These are phyloP conservation scores for Cladophialophora yegresii DNA, from an alignment of 2,329 filamentous ascomycete species.

Conservation along the genomic window DNA sequence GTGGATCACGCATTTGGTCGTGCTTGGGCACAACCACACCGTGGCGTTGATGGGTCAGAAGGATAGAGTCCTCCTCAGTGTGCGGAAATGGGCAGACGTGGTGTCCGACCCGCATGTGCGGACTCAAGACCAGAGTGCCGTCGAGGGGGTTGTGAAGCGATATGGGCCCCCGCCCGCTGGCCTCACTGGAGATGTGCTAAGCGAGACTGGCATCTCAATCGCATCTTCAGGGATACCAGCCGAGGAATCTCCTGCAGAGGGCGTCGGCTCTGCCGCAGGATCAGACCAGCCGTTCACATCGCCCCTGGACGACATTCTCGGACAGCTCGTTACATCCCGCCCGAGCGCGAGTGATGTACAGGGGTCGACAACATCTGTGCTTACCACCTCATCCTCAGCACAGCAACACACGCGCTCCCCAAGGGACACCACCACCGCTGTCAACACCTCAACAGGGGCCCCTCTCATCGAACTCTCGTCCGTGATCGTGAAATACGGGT, in stretches of 20 bases:
- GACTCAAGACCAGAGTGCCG: slow-evolving; percentile 15
- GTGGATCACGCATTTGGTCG: slow-evolving; percentile 85
- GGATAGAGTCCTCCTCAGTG: slow-evolving; percentile 56
- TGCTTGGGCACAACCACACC: slow-evolving; percentile 67
- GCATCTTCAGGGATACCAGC: slow-evolving; percentile 8
- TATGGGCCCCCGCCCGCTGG: slow-evolving; percentile 29
- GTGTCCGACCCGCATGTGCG: slow-evolving; percentile 3
- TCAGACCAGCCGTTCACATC: not conserved
- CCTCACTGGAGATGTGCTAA: slow-evolving; percentile 29
- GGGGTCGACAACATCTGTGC: not conserved
- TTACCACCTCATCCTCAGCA: not conserved
- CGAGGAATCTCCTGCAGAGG: slow-evolving; percentile 3
- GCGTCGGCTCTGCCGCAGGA: not conserved
- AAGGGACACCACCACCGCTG: not conserved
- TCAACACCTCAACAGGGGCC: slow-evolving; percentile 54
- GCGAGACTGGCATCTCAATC: slow-evolving; percentile 26
- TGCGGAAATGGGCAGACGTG: slow-evolving; percentile 30
- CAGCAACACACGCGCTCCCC: not conserved
- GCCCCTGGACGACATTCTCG: slow-evolving; percentile 9
- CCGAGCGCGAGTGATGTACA: not conserved
- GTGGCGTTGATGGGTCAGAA: slow-evolving; percentile 68
- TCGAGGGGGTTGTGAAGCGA: slow-evolving; percentile 11
- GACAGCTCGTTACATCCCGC: not conserved
- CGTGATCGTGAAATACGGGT: slow-evolving; percentile 77
- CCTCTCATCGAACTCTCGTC: slow-evolving; percentile 83